These are phyloP conservation scores for Ganoderma multipileum DNA, from an alignment of 1,284 basidiomycete genomes.

Conservation along the genomic window DNA sequence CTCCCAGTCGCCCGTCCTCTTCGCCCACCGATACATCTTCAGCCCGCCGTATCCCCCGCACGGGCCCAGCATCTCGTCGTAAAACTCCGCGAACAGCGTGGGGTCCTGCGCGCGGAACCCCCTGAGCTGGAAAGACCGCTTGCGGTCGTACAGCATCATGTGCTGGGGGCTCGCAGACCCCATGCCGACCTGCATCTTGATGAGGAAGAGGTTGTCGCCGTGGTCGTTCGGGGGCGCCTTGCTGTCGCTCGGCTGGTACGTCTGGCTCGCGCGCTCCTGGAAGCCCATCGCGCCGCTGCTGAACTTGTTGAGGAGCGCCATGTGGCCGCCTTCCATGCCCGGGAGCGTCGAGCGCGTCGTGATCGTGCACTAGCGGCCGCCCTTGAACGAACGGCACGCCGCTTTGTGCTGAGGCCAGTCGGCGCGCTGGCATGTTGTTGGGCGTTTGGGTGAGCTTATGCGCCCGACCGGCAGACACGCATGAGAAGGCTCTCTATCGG, in stretches of 20 bases:
- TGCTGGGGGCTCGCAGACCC: constrained; percentile 2
- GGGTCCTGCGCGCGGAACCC: constrained; percentile 32
- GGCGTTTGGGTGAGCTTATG: background rate
- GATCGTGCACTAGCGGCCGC: constrained; percentile 46
- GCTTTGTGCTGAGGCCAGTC: constrained; percentile 50
- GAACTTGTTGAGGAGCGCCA: constrained; percentile 23
- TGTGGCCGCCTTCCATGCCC: constrained; percentile 23
- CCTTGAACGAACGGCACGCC: constrained; percentile 47
- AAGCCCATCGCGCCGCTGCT: constrained; percentile 8
- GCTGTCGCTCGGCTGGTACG: constrained; percentile 1
- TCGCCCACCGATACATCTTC: constrained; percentile 45
- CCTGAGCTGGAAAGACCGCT: constrained; percentile 44
- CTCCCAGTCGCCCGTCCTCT: constrained; percentile 37
- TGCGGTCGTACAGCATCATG: constrained; percentile 49
- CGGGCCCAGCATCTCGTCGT: constrained; percentile 28
- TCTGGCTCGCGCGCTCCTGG: constrained; percentile 4
- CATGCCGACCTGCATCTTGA: constrained; percentile 47
- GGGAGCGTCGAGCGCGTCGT: constrained; percentile 32
- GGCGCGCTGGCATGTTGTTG: constrained; percentile 45
- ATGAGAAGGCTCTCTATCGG: background rate
- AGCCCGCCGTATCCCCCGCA: constrained; percentile 29
- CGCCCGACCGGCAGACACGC: background rate
- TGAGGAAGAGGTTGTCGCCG: constrained; percentile 45
- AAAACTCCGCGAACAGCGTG: constrained; percentile 28
- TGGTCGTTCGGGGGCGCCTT: constrained; percentile 43